Evolutionary conservation across 2,329 filamentous ascomycete genomes (phyloP), one percentile per base, ranked within the genome.

Genomic region (Ophiostoma himal-ulmi): DNA sequence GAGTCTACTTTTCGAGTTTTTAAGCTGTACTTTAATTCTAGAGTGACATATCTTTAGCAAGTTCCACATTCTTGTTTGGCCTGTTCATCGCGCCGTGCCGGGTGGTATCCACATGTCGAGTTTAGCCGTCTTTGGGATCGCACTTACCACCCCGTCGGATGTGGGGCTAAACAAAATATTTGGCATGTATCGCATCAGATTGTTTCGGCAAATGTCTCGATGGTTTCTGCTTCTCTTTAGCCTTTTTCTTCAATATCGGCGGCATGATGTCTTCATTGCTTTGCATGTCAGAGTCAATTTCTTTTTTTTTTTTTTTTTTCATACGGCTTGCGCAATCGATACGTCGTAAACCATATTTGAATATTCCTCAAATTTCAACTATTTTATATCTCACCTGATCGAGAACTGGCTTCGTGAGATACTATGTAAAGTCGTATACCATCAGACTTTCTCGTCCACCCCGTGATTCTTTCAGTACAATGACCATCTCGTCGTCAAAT

Each of bases 401-500:
- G 5, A 48, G 17, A 48, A 48, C 17, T 22, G 52, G n/a, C 48
- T 11, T 22, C 48, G 22, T 22, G 8, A 22, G 1, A 22, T 6
- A 8, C n/a, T 75, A 91, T 41, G 91, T 92, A 79, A 97, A 97
- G 79, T 97, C 92, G 77, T 97, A 97, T 62, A 95, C 88, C 76
- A 94, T 85, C 73, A 97, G 79, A 72, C 90, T 88, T 77, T 94
- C 91, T 54, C 85, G 84, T 1, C 91, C 91, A 36, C 86, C 82
- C 36, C 81, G 79, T 73, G 87, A 86, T 79, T 94, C 91, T 74
- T 91, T 89, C 68, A 96, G 82, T 60, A 97, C 88, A 72, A 96
- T 89, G n/a, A 97, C 91, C 81, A 93, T 93, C 79, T 96, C 92
- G 62, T 96, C 92, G 76, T 97, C 93, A 76, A 97, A 97, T 0